Evolutionary conservation across 2,329 filamentous ascomycete genomes (phyloP).

Genomic region (Exserohilum rostratum): DNA sequence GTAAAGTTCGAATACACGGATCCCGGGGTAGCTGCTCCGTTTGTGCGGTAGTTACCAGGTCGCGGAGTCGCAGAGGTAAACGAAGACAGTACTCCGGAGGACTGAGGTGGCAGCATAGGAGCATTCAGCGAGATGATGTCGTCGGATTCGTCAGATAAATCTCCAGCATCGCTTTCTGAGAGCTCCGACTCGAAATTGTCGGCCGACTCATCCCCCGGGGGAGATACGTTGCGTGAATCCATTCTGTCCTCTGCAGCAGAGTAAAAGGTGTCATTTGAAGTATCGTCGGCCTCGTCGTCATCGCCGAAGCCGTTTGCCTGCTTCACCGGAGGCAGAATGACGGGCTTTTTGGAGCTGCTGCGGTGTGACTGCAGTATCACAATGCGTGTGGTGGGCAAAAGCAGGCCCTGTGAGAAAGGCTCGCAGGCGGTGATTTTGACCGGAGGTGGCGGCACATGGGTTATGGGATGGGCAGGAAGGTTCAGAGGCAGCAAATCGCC

Average conservation of each 20-base stretch:
- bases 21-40: conserved; percentile 79
- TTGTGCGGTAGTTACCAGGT: conserved; percentile 71
- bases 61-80: conserved; percentile 82
- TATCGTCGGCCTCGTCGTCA: conserved; percentile 81
- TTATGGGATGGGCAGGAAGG: conserved; percentile 79
- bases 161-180: conserved; percentile 70
- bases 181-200: conserved; percentile 62
- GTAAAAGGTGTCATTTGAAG: conserved; percentile 88
- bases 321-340: conserved; percentile 51
- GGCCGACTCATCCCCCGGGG: conserved; percentile 49
- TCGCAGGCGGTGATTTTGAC: conserved; percentile 93
- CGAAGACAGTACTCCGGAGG: conserved; percentile 78
- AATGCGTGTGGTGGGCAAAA: conserved; percentile 80
- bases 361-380: conserved; percentile 72
- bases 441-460: conserved; percentile 80
- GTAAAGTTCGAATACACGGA: conserved; percentile 91
- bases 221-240: conserved; percentile 47
- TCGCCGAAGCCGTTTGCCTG: conserved; percentile 62
- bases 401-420: conserved; percentile 84
- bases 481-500: conserved; percentile 83
- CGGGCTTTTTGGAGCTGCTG: conserved; percentile 58
- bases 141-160: conserved; percentile 89
- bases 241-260: conserved; percentile 81
- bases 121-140: conserved; percentile 90
- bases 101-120: conserved; percentile 77